A percentile compares a stretch with the other conserved stretches of the same genome.
These are phyloP conservation scores for Lactarius trivialis DNA, from an alignment of 768 basidiomycete genomes.

Conservation along the genomic window DNA sequence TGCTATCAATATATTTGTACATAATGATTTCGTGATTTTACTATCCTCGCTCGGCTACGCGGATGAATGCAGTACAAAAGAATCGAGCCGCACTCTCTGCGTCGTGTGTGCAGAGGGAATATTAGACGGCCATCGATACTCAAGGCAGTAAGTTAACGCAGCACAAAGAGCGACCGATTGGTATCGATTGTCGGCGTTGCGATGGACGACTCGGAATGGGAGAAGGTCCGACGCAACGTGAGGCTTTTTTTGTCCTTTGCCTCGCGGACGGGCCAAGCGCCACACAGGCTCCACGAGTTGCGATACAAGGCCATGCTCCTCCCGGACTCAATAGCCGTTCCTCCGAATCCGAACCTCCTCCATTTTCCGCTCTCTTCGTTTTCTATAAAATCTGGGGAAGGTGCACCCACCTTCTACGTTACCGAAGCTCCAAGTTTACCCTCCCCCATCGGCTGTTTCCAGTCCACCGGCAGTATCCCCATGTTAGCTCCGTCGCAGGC, in stretches of 20 bases:
- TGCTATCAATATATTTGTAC: background rate
- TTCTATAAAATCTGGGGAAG: constrained; percentile 9
- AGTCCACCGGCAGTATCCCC: background rate
- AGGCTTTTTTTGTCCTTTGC: background rate
- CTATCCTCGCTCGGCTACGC: background rate
- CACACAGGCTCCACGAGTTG: constrained; percentile 10
- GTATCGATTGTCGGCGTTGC: background rate
- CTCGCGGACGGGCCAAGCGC: constrained; percentile 3
- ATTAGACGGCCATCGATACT: background rate
- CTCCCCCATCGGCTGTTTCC: background rate
- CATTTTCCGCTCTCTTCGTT: background rate
- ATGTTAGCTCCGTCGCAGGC: constrained; percentile 11
- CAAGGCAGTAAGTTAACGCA: background rate
- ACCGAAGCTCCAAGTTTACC: background rate
- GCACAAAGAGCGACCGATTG: background rate
- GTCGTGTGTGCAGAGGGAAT: background rate
- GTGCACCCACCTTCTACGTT: background rate
- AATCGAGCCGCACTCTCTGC: background rate
- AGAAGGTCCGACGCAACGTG: background rate
- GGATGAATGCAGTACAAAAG: background rate
- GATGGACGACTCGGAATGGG: background rate
- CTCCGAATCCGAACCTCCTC: background rate
- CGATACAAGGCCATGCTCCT: background rate
- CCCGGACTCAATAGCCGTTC: constrained; percentile 7
- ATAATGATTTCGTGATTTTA: background rate